These are phyloP conservation scores for Neopestalotiopsis sp. DNA, from an alignment of 2,329 filamentous ascomycete species.

Conservation along the genomic window DNA sequence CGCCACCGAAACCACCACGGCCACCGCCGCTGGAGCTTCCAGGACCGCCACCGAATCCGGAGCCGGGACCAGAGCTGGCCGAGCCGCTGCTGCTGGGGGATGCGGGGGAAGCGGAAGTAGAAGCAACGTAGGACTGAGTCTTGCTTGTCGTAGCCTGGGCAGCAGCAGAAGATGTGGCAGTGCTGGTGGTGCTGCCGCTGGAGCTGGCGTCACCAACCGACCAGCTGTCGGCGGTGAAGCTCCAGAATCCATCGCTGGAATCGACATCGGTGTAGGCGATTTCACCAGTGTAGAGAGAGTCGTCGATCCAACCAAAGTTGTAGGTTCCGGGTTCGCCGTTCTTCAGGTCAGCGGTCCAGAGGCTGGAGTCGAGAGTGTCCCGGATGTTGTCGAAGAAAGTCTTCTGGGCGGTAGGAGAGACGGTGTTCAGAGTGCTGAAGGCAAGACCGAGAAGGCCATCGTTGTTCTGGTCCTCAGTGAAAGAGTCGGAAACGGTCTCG, in stretches of 20 bases:
- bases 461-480: conserved; percentile 36
- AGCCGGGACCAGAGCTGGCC: conserved; percentile 1
- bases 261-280: conserved; percentile 35
- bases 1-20: not conserved
- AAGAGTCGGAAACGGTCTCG: conserved; percentile 31
- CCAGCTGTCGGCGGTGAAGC: conserved; percentile 34
- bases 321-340: conserved; percentile 33
- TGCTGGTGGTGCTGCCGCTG: conserved; percentile 5
- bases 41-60: not conserved
- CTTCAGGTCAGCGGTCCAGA: conserved; percentile 40
- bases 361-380: conserved; percentile 29
- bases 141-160: not conserved
- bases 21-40: not conserved
- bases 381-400: conserved; percentile 40
- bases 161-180: not conserved
- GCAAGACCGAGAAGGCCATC: conserved; percentile 41
- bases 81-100: not conserved
- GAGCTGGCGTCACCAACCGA: conserved; percentile 29
- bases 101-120: not conserved
- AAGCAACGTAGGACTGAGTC: not conserved
- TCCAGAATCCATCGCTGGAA: conserved; percentile 38
- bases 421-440: conserved; percentile 40
- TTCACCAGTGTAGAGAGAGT: conserved; percentile 30
- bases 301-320: conserved; percentile 41
- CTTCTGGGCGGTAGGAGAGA: conserved; percentile 30